phyloP scores from a whole-genome alignment of 306 rosid genomes.

The Quercus ilex region DNA sequence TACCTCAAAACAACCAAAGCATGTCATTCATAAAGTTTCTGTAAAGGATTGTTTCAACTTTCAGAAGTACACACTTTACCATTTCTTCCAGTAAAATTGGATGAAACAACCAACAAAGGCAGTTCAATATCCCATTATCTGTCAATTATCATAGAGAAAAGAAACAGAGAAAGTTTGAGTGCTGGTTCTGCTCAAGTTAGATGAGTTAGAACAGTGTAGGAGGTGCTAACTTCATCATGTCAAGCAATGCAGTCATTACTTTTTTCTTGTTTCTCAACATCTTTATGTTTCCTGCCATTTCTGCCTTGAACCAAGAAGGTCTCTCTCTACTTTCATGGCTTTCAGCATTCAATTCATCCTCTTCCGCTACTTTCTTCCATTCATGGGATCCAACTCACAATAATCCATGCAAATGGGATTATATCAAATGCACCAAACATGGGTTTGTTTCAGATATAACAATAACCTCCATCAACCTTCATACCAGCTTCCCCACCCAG shows the following conservation, averaged over 20 bases:
- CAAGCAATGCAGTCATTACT: slow-evolving; percentile 49
- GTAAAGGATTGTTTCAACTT: slow-evolving; percentile 30
- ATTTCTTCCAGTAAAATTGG: slow-evolving; percentile 29
- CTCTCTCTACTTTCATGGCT: slow-evolving; percentile 88
- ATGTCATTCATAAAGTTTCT: slow-evolving; percentile 15
- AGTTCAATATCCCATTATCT: slow-evolving; percentile 25
- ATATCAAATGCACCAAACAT: slow-evolving; percentile 55
- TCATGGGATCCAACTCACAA: slow-evolving; percentile 72
- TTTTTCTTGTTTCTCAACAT: slow-evolving; percentile 56
- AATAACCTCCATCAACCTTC: slow-evolving; percentile 59
- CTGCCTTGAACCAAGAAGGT: slow-evolving; percentile 85
- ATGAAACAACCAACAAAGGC: slow-evolving; percentile 12
- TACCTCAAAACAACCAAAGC: slow-evolving; percentile 18
- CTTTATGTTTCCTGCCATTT: slow-evolving; percentile 50
- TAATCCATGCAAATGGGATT: slow-evolving; percentile 87
- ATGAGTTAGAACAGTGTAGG: slow-evolving; percentile 56
- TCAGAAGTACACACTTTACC: slow-evolving; percentile 5
- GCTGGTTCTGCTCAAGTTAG: slow-evolving; percentile 36
- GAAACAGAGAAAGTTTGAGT: slow-evolving; percentile 32
- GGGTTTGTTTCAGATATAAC: slow-evolving; percentile 63
- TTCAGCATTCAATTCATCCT: slow-evolving; percentile 68
- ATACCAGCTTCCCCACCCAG: slow-evolving; percentile 57
- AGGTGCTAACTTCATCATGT: slow-evolving; percentile 50
- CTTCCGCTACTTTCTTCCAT: slow-evolving; percentile 58
- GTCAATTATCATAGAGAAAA: slow-evolving; percentile 27